These are phyloP conservation scores for Phytophthora vignae DNA, from an alignment of 352 stramenopile genomes.

Conservation along the genomic window DNA sequence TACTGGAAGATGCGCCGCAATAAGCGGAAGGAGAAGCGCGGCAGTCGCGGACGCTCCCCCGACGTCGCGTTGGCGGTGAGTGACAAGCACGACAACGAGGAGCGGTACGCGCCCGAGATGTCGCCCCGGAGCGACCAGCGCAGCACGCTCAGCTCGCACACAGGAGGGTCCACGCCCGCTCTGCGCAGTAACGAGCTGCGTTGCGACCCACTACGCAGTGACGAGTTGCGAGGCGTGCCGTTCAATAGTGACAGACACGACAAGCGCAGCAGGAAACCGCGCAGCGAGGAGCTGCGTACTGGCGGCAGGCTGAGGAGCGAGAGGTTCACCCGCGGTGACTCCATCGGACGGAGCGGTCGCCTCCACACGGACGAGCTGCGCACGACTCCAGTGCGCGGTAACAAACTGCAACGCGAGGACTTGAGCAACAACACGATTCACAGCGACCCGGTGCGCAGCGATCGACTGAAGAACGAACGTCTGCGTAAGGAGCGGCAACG, in stretches of 20 bases:
- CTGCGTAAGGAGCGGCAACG: slow-evolving; percentile 19
- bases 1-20: slow-evolving; percentile 31
- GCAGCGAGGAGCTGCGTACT: slow-evolving; percentile 16
- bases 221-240: slow-evolving; percentile 25
- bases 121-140: slow-evolving; percentile 31
- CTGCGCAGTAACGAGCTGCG: slow-evolving; percentile 37
- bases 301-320: slow-evolving; percentile 22
- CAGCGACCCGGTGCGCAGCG: slow-evolving; percentile 25
- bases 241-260: slow-evolving; percentile 19
- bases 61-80: slow-evolving; percentile 38
- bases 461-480: slow-evolving; percentile 23
- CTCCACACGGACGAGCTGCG: slow-evolving; percentile 33
- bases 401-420: slow-evolving; percentile 28
- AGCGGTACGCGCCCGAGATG: slow-evolving; percentile 38
- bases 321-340: slow-evolving; percentile 20
- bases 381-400: slow-evolving; percentile 19
- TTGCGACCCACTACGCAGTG: slow-evolving; percentile 30
- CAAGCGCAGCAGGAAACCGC: slow-evolving; percentile 11
- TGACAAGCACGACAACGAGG: slow-evolving; percentile 39
- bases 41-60: slow-evolving; percentile 4
- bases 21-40: slow-evolving; percentile 24
- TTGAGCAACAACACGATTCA: slow-evolving; percentile 24
- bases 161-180: slow-evolving; percentile 19
- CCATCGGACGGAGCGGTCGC: slow-evolving; percentile 11
- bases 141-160: slow-evolving; percentile 28